Conservation (phyloP, 768 basidiomycete species). For the Strobilomyces dryophilus region DNA sequence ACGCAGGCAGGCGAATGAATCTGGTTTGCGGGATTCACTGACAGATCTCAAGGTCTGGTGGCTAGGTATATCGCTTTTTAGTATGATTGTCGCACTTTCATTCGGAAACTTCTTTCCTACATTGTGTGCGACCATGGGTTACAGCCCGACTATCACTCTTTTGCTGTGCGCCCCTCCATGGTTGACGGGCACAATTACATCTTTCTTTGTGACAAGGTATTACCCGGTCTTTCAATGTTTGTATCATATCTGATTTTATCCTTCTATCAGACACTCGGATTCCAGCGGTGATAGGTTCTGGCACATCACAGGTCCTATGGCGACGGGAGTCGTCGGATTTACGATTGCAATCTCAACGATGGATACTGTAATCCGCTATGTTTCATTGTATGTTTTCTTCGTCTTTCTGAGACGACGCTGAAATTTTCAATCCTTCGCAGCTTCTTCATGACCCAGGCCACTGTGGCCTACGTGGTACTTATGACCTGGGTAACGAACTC, state of each 20-base stretch:
- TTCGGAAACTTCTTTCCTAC: conserved; percentile 83
- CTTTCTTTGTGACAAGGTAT: conserved; percentile 51
- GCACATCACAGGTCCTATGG: conserved; percentile 55
- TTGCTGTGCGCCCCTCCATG: conserved; percentile 77
- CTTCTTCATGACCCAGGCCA: conserved; percentile 72
- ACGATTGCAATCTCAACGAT: conserved; percentile 59
- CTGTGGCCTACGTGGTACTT: conserved; percentile 66
- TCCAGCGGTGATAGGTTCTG: conserved; percentile 63
- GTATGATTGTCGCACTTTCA: conserved; percentile 51
- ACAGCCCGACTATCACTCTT: conserved; percentile 54
- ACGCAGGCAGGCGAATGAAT: conserved; percentile 32
- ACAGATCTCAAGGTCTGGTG: conserved; percentile 82
- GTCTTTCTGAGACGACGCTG: not conserved
- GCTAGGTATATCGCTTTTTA: conserved; percentile 59
- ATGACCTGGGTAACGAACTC: conserved; percentile 48
- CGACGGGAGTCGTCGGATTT: conserved; percentile 62
- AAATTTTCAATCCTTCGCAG: conserved; percentile 31
- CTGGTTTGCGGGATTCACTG: conserved; percentile 53
- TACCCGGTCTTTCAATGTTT: not conserved
- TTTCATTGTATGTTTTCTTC: conserved; percentile 46
- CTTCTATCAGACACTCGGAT: conserved; percentile 60
- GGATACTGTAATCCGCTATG: conserved; percentile 57
- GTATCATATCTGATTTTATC: conserved; percentile 1
- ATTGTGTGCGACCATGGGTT: conserved; percentile 67
- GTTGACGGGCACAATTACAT: conserved; percentile 54